These are phyloP conservation scores for Dothideomycetes sp. DNA, from an alignment of 2,329 filamentous ascomycete genomes.

Conservation along the genomic window DNA sequence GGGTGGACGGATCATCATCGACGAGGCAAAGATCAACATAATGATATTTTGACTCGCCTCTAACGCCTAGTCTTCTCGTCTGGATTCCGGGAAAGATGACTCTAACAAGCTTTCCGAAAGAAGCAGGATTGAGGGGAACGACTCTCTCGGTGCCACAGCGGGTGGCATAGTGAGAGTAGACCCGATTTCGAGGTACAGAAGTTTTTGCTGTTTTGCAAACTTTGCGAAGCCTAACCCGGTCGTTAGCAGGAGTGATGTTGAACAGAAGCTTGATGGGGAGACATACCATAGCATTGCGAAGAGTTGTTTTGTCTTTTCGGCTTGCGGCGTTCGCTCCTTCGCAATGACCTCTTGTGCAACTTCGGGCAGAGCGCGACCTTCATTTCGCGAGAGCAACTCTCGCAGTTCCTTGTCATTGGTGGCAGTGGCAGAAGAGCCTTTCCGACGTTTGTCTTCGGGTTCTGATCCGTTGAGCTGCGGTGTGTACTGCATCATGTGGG, in stretches of 20 bases:
- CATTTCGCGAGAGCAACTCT: slow-evolving; percentile 60
- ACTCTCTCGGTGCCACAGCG: slow-evolving; percentile 88
- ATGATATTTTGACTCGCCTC: slow-evolving; percentile 97
- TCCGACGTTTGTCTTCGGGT: slow-evolving; percentile 37
- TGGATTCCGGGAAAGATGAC: slow-evolving; percentile 94
- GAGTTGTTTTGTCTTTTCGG: slow-evolving; percentile 72
- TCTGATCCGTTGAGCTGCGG: slow-evolving; percentile 6
- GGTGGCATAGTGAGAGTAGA: slow-evolving; percentile 91
- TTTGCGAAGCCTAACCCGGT: slow-evolving; percentile 51
- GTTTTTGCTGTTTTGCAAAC: slow-evolving; percentile 65
- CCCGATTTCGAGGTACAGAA: slow-evolving; percentile 82
- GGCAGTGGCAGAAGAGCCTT: slow-evolving; percentile 55
- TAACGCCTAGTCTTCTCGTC: slow-evolving; percentile 80
- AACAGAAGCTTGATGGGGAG: slow-evolving; percentile 4
- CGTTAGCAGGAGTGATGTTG: slow-evolving; percentile 15
- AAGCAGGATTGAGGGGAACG: slow-evolving; percentile 89
- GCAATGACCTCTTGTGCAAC: slow-evolving; percentile 66
- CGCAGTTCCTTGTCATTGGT: slow-evolving; percentile 76
- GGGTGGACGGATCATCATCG: slow-evolving; percentile 26
- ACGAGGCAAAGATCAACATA: slow-evolving; percentile 52
- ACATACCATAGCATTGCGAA: slow-evolving; percentile 82
- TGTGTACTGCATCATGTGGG: slow-evolving; percentile 3
- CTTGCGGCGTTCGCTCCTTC: slow-evolving; percentile 69
- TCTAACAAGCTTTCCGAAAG: slow-evolving; percentile 92
- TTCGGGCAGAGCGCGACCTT: slow-evolving; percentile 55